Percentiles rank a stretch among this genome's conserved stretches.
These are phyloP conservation scores for Candida bentonensis DNA, from an alignment of 805 yeast genomes.

Conservation along the genomic window DNA sequence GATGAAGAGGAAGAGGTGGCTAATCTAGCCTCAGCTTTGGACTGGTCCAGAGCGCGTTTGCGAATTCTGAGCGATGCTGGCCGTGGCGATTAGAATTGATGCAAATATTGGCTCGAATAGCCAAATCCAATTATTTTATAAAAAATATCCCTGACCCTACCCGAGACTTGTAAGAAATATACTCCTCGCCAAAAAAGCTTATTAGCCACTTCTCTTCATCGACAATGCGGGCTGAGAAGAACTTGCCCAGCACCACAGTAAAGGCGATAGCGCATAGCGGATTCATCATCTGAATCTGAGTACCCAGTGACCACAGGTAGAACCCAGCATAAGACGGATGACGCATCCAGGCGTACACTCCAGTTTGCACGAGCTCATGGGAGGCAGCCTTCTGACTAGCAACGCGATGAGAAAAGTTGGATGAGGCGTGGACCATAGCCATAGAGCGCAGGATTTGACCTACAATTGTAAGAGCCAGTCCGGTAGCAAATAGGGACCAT, in stretches of 20 bases:
- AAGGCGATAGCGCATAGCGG: slow-evolving; percentile 45
- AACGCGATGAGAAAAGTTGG: slow-evolving; percentile 72
- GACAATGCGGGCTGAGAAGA: slow-evolving; percentile 53
- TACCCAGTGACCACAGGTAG: slow-evolving; percentile 86
- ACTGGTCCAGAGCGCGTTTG: neutral
- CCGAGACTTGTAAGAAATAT: slow-evolving; percentile 33
- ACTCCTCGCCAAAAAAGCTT: slow-evolving; percentile 58
- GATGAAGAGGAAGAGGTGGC: neutral
- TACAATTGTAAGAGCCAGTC: slow-evolving; percentile 30
- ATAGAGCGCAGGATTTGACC: slow-evolving; percentile 61
- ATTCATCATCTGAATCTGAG: slow-evolving; percentile 60
- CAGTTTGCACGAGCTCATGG: slow-evolving; percentile 60
- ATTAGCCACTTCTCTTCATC: slow-evolving; percentile 55
- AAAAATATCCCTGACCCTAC: slow-evolving; percentile 58
- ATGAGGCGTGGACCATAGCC: slow-evolving; percentile 83
- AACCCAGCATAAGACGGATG: slow-evolving; percentile 92
- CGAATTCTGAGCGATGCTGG: neutral
- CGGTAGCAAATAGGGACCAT: slow-evolving; percentile 24
- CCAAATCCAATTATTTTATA: slow-evolving; percentile 17
- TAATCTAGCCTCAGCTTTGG: neutral
- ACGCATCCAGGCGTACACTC: slow-evolving; percentile 51
- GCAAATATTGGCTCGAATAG: too few relatives aligned
- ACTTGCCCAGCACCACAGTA: slow-evolving; percentile 42
- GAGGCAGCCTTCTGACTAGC: slow-evolving; percentile 35
- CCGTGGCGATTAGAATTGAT: neutral